Evolutionary conservation across 768 basidiomycete species (phyloP).

Genomic region (Calocybe gangraenosa): DNA sequence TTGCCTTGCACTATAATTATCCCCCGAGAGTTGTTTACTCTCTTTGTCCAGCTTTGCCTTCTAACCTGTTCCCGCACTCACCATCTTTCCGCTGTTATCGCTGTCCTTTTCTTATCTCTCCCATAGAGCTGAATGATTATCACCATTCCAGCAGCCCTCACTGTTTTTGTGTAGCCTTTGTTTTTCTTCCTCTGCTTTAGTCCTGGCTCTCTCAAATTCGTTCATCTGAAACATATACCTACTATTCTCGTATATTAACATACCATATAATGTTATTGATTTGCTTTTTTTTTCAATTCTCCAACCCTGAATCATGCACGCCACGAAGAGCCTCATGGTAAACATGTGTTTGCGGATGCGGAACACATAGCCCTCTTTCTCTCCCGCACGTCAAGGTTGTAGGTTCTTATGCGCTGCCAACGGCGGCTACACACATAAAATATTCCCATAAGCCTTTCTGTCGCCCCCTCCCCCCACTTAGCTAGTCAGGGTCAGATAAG

Average conservation of each 20-base stretch:
- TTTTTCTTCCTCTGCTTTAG: slow-evolving; percentile 7
- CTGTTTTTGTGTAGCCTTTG: slow-evolving; percentile 21
- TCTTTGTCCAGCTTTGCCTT: slow-evolving; percentile 13
- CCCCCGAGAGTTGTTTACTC: slow-evolving; percentile 20
- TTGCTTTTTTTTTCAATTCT: slow-evolving; percentile 1
- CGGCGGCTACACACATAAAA: too few species aligned
- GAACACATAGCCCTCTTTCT: too few species aligned
- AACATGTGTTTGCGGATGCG: slow-evolving; percentile 10
- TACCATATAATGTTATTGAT: slow-evolving; percentile 14
- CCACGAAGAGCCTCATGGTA: slow-evolving; percentile 11
- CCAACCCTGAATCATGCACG: neutral
- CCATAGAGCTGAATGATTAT: slow-evolving; percentile 20
- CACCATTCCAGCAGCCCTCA: slow-evolving; percentile 12
- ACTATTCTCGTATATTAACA: slow-evolving; percentile 5
- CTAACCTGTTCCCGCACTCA: slow-evolving; percentile 3
- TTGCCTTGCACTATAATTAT: slow-evolving; percentile 16
- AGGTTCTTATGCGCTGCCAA: too few species aligned
- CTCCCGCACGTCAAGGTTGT: neutral
- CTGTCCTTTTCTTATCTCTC: slow-evolving; percentile 13
- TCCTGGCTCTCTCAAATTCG: slow-evolving; percentile 8
- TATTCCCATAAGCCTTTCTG: too few species aligned
- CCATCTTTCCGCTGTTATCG: slow-evolving; percentile 12
- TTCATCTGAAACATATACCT: slow-evolving; percentile 14
- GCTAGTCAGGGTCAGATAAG: too few species aligned
- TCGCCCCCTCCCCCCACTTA: too few species aligned